Base-by-base conservation (phyloP, 768 basidiomycete species). In the Termitomyces sp. region DNA sequence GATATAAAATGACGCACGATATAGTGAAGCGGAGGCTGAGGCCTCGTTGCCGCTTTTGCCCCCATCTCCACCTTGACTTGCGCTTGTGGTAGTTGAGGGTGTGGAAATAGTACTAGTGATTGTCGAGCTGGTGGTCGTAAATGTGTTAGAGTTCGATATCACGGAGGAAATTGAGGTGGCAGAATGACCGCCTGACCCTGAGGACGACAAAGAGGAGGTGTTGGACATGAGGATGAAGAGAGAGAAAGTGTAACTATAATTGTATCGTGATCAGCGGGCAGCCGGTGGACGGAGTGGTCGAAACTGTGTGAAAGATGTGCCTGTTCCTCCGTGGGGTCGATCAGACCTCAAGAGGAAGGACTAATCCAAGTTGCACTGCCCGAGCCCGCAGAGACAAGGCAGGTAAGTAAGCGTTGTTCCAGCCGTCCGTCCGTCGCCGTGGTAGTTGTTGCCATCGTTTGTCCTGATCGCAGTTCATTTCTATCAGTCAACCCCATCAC, bases 1-100 rank as follows among this genome's bases (percentile, higher is more conserved):
- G 17, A n/a, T 1, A n/a, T 37, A 45, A 44, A 27, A 42, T 25
- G 14, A 72, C 71, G 49, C 60, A 73, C 73, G 65, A 51, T 74
- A 74, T 40, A 74, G 59, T 4, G 69, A 68, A 16, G 73, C 47
- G 34, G 47, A 42, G 29, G 70, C 27, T 29, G 50, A 40, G 23
- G 47, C 57, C 23, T 51, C 53, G 49, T 12, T 34, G 27, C 44
- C 8, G 19, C 8, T 17, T 32, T n/a, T 1, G 31, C 45, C 29
- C 19, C 12, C 17, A 29, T 19, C 29, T 25, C 3, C n/a, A n/a
- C n/a, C n/a, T n/a, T n/a, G 14, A 32, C 32, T 31, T 38, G n/a
- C 19, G 45, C 5, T 7, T 31, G 53, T 5, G 17, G 62, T 19
- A n/a, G 40, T 3, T n/a, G 42, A 17, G 3, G 29, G 17, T 50